Base-by-base conservation (phyloP, 176 grass and related monocot genomes). In the Luzula sylvatica region DNA sequence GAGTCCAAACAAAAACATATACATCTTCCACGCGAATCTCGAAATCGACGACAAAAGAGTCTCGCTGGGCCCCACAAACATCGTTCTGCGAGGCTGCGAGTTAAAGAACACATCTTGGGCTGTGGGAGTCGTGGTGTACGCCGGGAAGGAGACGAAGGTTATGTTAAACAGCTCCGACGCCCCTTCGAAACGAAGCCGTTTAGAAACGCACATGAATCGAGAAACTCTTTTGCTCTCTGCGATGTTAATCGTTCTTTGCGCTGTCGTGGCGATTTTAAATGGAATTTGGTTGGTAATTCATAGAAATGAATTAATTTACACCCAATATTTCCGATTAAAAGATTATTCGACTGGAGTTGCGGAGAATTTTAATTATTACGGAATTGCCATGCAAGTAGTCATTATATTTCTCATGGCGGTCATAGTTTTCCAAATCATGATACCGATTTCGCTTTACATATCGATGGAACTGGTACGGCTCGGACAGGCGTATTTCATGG, bases 371-470 rank as follows among this genome's bases (percentile, higher is more conserved):
- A 78, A 81, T 43, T 95, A 87, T 60, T 75, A 81, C 72, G 88
- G 83, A 13, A 57, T 87, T 9, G 56, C 75, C 23, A 75, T 95
- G 88, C 68, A 79, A 69, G 65, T 95, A 52, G 67, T 87, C 56
- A 71, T 87, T 42, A 62, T 59, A 3, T 88, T 95, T 51, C 69
- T 95, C 59, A 88, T 75, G 76, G 68, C 83, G 6, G 79, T 95
- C 3, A 83, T 95, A 55, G 76, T 83, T 14, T 87, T 81, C 73
- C 88, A 95, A 48, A 86, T 81, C 68, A 78, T 95, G 59, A 95
- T 95, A 55, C 88, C 88, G 1, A 88, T 88, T 71, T 95, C 88
- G 4, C 72, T 95, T 23, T 95, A 95, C 62, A 94, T 95, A 57
- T 95, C 88, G 14, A 95, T 95, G 88, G 88, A 95, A 53, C 46